Evolutionary conservation across 139 green algal species (phyloP).

Genomic region (Microglena sp.): DNA sequence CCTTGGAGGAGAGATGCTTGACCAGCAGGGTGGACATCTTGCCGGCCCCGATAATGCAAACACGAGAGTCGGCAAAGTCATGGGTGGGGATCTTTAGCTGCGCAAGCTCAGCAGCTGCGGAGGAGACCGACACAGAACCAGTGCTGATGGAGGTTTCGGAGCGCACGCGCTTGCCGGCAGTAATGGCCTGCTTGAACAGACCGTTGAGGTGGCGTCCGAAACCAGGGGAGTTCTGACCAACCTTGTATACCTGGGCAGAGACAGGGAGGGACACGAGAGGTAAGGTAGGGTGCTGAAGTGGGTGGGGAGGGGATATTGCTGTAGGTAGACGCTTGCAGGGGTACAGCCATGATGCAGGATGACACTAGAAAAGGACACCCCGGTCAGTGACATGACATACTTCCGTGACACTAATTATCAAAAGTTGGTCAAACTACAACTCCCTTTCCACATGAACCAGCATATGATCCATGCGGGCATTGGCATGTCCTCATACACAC

Average conservation of each 20-base stretch:
- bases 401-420: no score
- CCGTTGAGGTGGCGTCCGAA: conserved; percentile 97
- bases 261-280: neutral
- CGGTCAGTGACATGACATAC: no score
- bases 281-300: no score
- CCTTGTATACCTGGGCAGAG: conserved; percentile 75
- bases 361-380: no score
- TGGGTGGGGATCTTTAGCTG: conserved; percentile 91
- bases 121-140: conserved; percentile 89
- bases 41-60: conserved; percentile 95
- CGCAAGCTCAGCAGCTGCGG: conserved; percentile 92
- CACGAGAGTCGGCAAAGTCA: conserved; percentile 61
- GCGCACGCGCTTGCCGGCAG: conserved; percentile 91
- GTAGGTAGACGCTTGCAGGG: neutral
- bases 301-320: conserved; percentile 6
- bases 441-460: no score
- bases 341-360: neutral
- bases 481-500: no score
- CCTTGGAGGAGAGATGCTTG: conserved; percentile 95
- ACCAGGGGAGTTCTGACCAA: conserved; percentile 77
- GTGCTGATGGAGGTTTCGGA: conserved; percentile 88
- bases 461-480: no score
- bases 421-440: no score
- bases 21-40: conserved; percentile 97
- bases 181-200: conserved; percentile 98